Base-by-base conservation (phyloP, 2,329 filamentous ascomycete genomes). In the Periglandula ipomoeae region DNA sequence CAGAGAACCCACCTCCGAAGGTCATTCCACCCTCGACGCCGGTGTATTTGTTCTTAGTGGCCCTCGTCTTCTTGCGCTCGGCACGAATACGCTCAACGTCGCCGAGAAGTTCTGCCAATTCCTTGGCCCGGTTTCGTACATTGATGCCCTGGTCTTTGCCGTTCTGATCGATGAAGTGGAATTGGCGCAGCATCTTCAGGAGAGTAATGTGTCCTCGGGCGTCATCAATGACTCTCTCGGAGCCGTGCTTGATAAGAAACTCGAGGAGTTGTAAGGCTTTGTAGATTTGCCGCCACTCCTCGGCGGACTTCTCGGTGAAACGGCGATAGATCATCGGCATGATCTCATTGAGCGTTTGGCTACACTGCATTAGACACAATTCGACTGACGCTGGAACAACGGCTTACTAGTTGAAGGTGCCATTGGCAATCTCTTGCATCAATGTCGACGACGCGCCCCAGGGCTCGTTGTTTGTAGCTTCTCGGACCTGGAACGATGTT, bases 301-400 rank as follows among this genome's bases (percentile, higher is more conserved):
- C 93, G 49, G 93, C 91, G 7, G 89, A 79, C 74, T 98, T 98
- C 67, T 98, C 93, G 52, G 93, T 98, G 69, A 98, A 98, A 56
- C 93, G 87, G 63, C 94, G 93, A 74, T 98, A 98, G 64, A 98
- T 95, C 89, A 98, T 93, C 56, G 93, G 93, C 93, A 98, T 98
- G 65, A 98, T 97, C 69, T 98, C 93, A 69, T 97, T 97, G 50
- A 98, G 82, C 46, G 90, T 81, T 81, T 95, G 89, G 66, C 91
- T 96, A 63, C 8, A 17, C 37, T 17, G n/a, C 17, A 26, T 46
- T 44, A 51, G 15, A 32, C 30, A 32, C 38, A 10, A 13, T 24
- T n/a, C n/a, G 9, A 13, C 10, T 7, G 24, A 7, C 5, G 3
- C 17, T 37, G 15, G 59, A 61, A 47, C 61, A 51, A 43, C 40